Evolutionary conservation across 2,329 filamentous ascomycete species (phyloP).

Genomic region (Apiospora rasikravindrae): DNA sequence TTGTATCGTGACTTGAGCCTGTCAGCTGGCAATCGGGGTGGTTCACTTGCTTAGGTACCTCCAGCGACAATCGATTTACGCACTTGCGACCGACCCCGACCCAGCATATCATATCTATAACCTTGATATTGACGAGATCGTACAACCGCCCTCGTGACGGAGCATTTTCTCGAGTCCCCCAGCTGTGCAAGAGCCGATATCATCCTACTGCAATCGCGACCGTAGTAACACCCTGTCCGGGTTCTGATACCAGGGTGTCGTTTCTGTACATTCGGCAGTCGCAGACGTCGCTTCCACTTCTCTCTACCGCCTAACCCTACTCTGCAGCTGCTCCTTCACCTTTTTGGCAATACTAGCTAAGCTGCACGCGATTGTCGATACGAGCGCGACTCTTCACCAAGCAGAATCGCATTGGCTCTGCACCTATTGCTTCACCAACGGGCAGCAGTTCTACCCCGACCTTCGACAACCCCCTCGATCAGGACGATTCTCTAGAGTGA

Average conservation of each 20-base stretch:
- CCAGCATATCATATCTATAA: neutral
- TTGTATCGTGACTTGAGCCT: neutral
- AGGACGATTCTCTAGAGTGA: neutral
- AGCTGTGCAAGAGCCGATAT: neutral
- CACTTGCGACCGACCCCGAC: constrained; percentile 5
- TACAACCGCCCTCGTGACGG: neutral
- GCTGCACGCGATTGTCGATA: constrained; percentile 1
- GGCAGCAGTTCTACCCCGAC: neutral
- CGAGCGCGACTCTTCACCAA: neutral
- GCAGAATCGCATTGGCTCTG: neutral
- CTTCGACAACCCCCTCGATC: neutral
- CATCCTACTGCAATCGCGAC: neutral
- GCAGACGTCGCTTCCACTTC: neutral
- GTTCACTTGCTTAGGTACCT: neutral
- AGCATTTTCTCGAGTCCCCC: neutral
- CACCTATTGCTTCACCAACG: neutral
- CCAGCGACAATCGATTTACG: constrained; percentile 4
- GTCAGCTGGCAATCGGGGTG: neutral
- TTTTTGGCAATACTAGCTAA: neutral
- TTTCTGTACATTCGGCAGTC: neutral
- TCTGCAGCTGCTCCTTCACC: neutral
- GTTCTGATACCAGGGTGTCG: neutral
- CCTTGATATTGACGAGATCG: neutral
- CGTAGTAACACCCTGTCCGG: neutral
- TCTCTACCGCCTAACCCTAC: neutral